Percentiles rank a stretch among this genome's conserved stretches.
Evolutionary conservation across 179 eudicot genomes (phyloP).

Genomic region (Amaranthus tricolor): DNA sequence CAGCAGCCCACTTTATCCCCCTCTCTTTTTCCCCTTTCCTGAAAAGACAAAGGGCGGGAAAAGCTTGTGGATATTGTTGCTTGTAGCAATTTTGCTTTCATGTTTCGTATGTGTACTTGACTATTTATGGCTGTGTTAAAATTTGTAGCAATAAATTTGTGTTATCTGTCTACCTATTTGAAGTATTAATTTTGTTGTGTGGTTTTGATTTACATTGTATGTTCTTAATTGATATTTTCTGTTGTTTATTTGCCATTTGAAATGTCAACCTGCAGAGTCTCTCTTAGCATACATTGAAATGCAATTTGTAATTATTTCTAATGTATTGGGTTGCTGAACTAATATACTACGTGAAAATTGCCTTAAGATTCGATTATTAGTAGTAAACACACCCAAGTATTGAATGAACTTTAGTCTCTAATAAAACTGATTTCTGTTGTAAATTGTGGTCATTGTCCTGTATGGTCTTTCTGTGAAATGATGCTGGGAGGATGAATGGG

Average conservation of each 20-base stretch:
- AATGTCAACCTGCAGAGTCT: not conserved
- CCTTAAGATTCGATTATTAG: too few relatives aligned
- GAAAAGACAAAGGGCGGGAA: too few relatives aligned
- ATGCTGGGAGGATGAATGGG: too few relatives aligned
- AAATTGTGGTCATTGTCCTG: too few relatives aligned
- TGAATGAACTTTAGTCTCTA: too few relatives aligned
- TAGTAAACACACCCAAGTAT: too few relatives aligned
- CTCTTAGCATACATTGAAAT: too few relatives aligned
- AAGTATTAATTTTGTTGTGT: not conserved
- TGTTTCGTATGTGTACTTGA: not conserved
- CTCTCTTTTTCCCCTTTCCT: not conserved
- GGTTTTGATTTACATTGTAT: not conserved
- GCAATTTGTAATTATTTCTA: too few relatives aligned
- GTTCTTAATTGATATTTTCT: not conserved
- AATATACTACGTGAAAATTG: too few relatives aligned
- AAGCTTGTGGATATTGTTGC: not conserved
- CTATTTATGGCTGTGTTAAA: not conserved
- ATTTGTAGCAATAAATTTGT: not conserved
- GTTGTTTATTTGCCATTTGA: not conserved
- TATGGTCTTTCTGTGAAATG: too few relatives aligned
- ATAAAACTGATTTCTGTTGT: too few relatives aligned
- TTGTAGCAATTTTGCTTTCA: not conserved
- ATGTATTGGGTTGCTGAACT: too few relatives aligned
- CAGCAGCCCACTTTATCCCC: not conserved
- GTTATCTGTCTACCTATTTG: not conserved